Percentiles rank a stretch among this genome's conserved stretches.
Evolutionary conservation across 208 protist species (phyloP).

Genomic region (Phytomonas serpens): DNA sequence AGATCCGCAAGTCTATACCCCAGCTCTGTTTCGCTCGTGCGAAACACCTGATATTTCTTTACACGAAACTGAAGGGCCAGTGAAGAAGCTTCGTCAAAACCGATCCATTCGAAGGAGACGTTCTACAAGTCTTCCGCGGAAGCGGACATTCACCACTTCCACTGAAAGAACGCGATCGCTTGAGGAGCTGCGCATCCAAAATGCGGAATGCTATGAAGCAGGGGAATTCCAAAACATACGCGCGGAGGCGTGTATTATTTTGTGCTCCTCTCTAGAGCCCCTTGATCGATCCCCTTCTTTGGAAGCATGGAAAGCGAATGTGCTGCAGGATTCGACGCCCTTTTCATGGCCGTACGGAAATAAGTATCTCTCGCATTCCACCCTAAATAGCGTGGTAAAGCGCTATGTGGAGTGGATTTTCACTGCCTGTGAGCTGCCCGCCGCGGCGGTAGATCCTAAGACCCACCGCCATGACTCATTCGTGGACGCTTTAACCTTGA

Average conservation of each 20-base stretch:
- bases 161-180: neutral
- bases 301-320: neutral
- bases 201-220: neutral
- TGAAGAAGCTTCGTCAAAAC: neutral
- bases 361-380: neutral
- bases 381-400: neutral
- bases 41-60: neutral
- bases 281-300: neutral
- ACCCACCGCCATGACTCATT: neutral
- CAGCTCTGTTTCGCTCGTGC: neutral
- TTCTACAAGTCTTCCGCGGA: neutral
- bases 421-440: neutral
- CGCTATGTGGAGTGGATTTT: neutral
- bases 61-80: neutral
- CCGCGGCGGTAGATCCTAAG: neutral
- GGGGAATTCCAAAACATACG: neutral
- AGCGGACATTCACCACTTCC: neutral
- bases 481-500: neutral
- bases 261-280: neutral
- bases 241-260: neutral
- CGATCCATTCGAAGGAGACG: neutral
- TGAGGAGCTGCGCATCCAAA: neutral
- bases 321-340: neutral
- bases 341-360: neutral
- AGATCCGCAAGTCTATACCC: slow-evolving; percentile 19